These are phyloP conservation scores for Escallonia herrerae DNA, from an alignment of 129 eudicot species.

Conservation along the genomic window DNA sequence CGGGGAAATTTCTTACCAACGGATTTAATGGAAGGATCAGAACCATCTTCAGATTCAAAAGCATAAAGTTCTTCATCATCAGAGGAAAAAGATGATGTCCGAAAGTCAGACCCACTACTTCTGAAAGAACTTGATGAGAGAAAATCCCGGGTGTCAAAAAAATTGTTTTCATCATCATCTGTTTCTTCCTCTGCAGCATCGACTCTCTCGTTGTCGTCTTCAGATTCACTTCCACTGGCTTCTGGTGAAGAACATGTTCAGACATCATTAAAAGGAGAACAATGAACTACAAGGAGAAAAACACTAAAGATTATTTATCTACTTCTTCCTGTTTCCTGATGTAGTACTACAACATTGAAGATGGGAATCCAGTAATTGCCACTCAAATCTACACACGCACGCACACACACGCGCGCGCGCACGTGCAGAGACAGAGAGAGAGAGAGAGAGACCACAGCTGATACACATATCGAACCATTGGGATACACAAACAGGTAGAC, in stretches of 20 bases:
- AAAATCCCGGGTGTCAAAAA: conserved; percentile 81
- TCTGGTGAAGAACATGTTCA: conserved; percentile 26
- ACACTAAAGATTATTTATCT: no score
- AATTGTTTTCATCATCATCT: conserved; percentile 83
- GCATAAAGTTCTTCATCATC: conserved; percentile 55
- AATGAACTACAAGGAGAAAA: neutral
- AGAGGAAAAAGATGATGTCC: conserved; percentile 78
- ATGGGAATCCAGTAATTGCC: no score
- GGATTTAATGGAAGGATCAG: conserved; percentile 58
- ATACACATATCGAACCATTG: no score
- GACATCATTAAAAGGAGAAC: conserved; percentile 1
- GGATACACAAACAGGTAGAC: no score
- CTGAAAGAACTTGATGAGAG: conserved; percentile 81
- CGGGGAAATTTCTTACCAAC: conserved; percentile 55
- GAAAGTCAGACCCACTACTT: conserved; percentile 78
- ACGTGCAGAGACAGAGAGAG: no score
- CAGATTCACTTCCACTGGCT: conserved; percentile 82
- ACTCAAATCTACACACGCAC: no score
- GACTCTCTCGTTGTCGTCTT: conserved; percentile 84
- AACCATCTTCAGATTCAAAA: conserved; percentile 42
- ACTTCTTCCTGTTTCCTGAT: no score
- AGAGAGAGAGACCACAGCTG: no score
- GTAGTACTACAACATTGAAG: no score
- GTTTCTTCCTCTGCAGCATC: conserved; percentile 96
- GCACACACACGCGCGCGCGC: no score